These are phyloP conservation scores for Suhomyces chickasaworum DNA, from an alignment of 1,139 yeast species.

Conservation along the genomic window DNA sequence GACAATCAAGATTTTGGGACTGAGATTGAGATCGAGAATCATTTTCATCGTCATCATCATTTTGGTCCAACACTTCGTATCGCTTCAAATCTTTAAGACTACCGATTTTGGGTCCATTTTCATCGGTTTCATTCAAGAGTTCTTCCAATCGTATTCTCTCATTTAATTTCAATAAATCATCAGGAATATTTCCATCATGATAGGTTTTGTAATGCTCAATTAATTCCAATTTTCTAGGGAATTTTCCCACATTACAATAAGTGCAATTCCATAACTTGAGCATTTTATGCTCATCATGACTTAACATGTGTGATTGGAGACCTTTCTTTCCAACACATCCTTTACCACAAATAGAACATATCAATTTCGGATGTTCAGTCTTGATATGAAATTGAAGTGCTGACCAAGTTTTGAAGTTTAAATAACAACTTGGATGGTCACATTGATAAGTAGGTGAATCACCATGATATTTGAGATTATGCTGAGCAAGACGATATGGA, in stretches of 20 bases:
- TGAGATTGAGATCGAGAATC: slow-evolving; percentile 18
- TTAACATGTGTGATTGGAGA: slow-evolving; percentile 67
- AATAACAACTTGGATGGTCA: slow-evolving; percentile 59
- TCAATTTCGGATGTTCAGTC: slow-evolving; percentile 69
- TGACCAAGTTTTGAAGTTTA: slow-evolving; percentile 72
- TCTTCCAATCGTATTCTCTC: slow-evolving; percentile 28
- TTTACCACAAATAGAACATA: slow-evolving; percentile 68
- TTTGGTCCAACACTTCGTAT: slow-evolving; percentile 3
- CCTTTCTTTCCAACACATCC: slow-evolving; percentile 76
- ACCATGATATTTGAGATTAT: slow-evolving; percentile 61
- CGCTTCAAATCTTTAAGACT: slow-evolving; percentile 10
- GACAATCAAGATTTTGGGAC: slow-evolving; percentile 12
- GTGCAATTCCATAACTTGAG: slow-evolving; percentile 65
- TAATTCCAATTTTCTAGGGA: slow-evolving; percentile 38
- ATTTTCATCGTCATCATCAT: slow-evolving; percentile 12
- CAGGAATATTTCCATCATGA: slow-evolving; percentile 46
- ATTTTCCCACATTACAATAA: slow-evolving; percentile 44
- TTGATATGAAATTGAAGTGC: slow-evolving; percentile 73
- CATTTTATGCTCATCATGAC: slow-evolving; percentile 52
- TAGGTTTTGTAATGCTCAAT: slow-evolving; percentile 46
- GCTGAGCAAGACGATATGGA: slow-evolving; percentile 64
- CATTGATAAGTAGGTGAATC: slow-evolving; percentile 61
- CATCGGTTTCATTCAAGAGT: slow-evolving; percentile 22
- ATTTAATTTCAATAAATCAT: slow-evolving; percentile 30
- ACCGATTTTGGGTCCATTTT: not conserved